phyloP scores from a whole-genome alignment of 768 basidiomycete species.

The Thelephora ganbajun region DNA sequence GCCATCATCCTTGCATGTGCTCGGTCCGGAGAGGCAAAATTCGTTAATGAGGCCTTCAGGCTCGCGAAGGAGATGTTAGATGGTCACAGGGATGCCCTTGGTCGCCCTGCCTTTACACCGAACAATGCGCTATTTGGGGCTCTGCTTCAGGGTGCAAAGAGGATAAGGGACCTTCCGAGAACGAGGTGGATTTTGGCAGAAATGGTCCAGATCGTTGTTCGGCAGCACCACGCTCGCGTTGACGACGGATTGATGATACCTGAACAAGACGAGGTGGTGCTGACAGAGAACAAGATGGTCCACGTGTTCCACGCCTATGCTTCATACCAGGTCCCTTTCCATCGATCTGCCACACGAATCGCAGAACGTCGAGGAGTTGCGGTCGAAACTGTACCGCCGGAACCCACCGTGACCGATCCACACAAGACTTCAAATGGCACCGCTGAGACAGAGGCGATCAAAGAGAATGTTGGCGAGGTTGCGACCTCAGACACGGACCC shows the following conservation, averaged over 20 bases:
- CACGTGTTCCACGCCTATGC: constrained; percentile 85
- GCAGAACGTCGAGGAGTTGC: constrained; percentile 15
- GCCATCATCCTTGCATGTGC: constrained; percentile 78
- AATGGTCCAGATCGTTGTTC: constrained; percentile 34
- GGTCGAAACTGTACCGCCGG: not conserved
- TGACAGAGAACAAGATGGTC: constrained; percentile 61
- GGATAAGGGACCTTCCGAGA: constrained; percentile 69
- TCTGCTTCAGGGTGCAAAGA: constrained; percentile 81
- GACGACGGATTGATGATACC: constrained; percentile 9
- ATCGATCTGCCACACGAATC: constrained; percentile 31
- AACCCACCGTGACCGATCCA: not conserved
- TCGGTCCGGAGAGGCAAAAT: constrained; percentile 41
- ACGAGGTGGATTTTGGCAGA: constrained; percentile 88
- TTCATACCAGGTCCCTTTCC: constrained; percentile 60
- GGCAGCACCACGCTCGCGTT: constrained; percentile 4
- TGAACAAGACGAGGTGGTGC: constrained; percentile 18
- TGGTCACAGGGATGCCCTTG: constrained; percentile 49
- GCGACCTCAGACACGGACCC: constrained; percentile 1
- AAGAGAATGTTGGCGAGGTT: constrained; percentile 1
- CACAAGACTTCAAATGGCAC: not conserved
- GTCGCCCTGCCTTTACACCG: constrained; percentile 42
- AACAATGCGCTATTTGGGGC: constrained; percentile 62
- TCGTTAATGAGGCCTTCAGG: constrained; percentile 72
- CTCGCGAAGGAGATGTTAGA: constrained; percentile 83
- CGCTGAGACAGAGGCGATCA: constrained; percentile 2